Percentiles rank a stretch among this genome's conserved stretches.
These are phyloP conservation scores for Diddensiella transvaalensis DNA, from an alignment of 805 yeast genomes.

Conservation along the genomic window DNA sequence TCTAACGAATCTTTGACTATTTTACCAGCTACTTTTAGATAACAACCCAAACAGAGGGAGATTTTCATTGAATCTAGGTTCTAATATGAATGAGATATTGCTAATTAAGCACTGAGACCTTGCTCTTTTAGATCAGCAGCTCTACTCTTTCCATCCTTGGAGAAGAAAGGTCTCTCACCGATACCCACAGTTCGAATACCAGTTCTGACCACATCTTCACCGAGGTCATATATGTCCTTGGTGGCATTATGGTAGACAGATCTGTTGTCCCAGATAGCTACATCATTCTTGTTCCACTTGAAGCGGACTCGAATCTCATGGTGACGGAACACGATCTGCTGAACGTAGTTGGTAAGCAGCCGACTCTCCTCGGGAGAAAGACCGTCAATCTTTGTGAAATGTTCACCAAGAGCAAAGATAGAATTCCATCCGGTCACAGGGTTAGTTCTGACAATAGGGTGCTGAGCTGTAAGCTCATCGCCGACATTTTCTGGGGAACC, in stretches of 20 bases:
- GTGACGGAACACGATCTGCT: conserved; percentile 46
- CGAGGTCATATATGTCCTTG: conserved; percentile 40
- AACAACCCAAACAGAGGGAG: too few species aligned
- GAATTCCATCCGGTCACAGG: conserved; percentile 66
- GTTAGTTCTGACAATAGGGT: conserved; percentile 61
- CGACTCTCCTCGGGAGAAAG: conserved; percentile 49
- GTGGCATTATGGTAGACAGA: conserved; percentile 61
- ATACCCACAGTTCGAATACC: conserved; percentile 30
- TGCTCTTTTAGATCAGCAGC: conserved; percentile 12
- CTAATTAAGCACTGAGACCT: conserved; percentile 1
- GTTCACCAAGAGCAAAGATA: conserved; percentile 49
- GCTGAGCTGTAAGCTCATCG: conserved; percentile 32
- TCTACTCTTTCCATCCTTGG: conserved; percentile 21
- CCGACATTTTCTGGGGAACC: conserved; percentile 32
- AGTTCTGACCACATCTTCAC: conserved; percentile 23
- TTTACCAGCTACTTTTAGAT: too few species aligned
- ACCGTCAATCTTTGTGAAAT: conserved; percentile 51
- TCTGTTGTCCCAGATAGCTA: conserved; percentile 79
- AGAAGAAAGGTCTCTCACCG: conserved; percentile 32
- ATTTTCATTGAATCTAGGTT: too few species aligned
- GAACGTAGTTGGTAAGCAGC: conserved; percentile 44
- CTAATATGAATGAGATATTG: too few species aligned
- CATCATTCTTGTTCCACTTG: conserved; percentile 63
- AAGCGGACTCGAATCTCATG: conserved; percentile 28
- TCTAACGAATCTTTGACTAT: too few species aligned